Conservation (phyloP, 805 yeast species). For the Metschnikowia similis region DNA sequence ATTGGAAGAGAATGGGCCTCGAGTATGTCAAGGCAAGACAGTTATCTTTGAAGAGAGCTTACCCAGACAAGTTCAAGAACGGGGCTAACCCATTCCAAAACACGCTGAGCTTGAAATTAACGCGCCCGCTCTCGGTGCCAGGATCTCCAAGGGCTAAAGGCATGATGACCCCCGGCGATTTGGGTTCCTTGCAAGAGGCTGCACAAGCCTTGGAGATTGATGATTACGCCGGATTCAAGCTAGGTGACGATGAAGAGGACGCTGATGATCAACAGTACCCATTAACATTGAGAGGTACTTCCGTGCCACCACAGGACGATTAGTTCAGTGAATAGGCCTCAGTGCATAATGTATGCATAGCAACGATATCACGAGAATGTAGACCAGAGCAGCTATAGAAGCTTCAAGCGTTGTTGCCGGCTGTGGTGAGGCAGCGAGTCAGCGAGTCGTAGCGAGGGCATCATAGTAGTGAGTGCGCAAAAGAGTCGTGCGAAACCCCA, state of each 20-base stretch:
- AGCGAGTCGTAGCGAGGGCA: too few species aligned
- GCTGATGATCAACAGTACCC: slow-evolving; percentile 38
- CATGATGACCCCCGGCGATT: slow-evolving; percentile 95
- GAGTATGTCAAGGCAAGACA: slow-evolving; percentile 95
- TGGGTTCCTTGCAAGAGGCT: slow-evolving; percentile 93
- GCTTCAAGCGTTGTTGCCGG: too few species aligned
- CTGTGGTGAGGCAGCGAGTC: too few species aligned
- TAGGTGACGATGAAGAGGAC: slow-evolving; percentile 42
- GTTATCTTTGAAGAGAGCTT: slow-evolving; percentile 86
- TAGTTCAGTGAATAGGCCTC: not conserved
- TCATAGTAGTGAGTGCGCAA: not conserved
- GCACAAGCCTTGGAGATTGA: slow-evolving; percentile 64
- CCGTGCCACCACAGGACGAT: slow-evolving; percentile 37
- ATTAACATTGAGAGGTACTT: slow-evolving; percentile 46
- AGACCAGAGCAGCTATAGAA: not conserved
- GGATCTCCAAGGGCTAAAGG: slow-evolving; percentile 87
- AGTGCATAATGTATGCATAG: not conserved
- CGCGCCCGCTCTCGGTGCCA: slow-evolving; percentile 94
- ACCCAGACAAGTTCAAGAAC: slow-evolving; percentile 73
- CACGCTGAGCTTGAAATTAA: slow-evolving; percentile 58
- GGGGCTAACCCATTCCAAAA: slow-evolving; percentile 45
- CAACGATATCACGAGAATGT: not conserved
- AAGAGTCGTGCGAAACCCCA: slow-evolving; percentile 6
- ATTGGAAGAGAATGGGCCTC: slow-evolving; percentile 97
- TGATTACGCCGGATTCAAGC: slow-evolving; percentile 64